phyloP scores from a whole-genome alignment of 176 grass and related monocot species.

The Musa beccarii region DNA sequence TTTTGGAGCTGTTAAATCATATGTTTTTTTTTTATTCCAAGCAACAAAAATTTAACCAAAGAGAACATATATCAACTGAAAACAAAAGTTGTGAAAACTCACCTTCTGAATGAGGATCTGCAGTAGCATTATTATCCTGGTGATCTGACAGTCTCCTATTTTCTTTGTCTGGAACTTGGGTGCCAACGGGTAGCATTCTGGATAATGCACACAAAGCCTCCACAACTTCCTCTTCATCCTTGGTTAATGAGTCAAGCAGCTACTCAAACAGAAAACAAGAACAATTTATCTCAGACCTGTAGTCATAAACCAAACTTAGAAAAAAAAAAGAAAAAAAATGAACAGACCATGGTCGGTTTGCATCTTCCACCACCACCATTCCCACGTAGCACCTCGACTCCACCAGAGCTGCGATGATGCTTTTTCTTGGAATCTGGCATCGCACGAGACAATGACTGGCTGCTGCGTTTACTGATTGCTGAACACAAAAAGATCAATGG shows the following conservation, averaged over 20 bases:
- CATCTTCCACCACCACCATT: constrained; percentile 14
- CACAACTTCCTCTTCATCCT: constrained; percentile 45
- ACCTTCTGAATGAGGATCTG: constrained; percentile 42
- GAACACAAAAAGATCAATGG: constrained; percentile 6
- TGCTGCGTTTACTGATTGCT: constrained; percentile 43
- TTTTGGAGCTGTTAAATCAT: constrained; percentile 12
- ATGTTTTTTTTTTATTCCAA: neutral
- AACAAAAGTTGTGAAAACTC: neutral
- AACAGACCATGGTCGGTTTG: constrained; percentile 9
- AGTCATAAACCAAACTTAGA: neutral
- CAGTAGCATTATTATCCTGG: constrained; percentile 20
- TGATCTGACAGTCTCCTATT: constrained; percentile 4
- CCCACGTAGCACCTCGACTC: neutral
- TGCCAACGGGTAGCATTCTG: constrained; percentile 8
- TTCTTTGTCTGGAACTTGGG: neutral
- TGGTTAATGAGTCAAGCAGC: constrained; percentile 20
- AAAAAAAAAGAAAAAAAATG: neutral
- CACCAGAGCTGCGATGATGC: constrained; percentile 29
- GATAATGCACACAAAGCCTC: constrained; percentile 39
- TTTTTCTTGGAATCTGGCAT: constrained; percentile 38
- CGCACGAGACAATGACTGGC: constrained; percentile 19
- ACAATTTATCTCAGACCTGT: constrained; percentile 3
- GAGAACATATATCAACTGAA: neutral
- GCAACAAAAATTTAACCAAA: neutral
- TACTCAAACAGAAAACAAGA: constrained; percentile 23